These are phyloP conservation scores for Pseudozyma flocculosa DNA, from an alignment of 1,284 basidiomycete genomes.

Conservation along the genomic window DNA sequence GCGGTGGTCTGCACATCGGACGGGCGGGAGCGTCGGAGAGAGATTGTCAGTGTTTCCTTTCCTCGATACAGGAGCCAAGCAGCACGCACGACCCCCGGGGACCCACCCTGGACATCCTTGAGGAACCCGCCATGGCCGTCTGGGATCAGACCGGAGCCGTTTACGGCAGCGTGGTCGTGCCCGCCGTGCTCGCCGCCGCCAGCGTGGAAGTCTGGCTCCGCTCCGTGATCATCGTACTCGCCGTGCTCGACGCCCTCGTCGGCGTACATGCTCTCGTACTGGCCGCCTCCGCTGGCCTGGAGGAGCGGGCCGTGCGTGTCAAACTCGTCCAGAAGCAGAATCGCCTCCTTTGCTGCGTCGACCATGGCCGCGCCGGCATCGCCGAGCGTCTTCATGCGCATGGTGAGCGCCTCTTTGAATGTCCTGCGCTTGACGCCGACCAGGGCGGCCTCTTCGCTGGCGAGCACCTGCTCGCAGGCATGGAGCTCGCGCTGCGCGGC, in stretches of 20 bases:
- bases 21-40: background rate
- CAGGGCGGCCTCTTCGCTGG: conserved; percentile 57
- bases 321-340: conserved; percentile 56
- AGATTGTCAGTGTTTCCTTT: too few species aligned
- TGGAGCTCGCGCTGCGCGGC: conserved; percentile 59
- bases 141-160: conserved; percentile 20
- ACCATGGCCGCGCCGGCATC: conserved; percentile 59
- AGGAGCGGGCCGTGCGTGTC: conserved; percentile 50
- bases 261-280: conserved; percentile 42
- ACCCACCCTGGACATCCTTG: conserved; percentile 33
- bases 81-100: conserved; percentile 1
- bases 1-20: background rate
- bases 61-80: too few species aligned
- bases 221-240: conserved; percentile 25
- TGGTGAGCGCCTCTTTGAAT: conserved; percentile 59
- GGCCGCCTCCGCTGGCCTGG: conserved; percentile 30
- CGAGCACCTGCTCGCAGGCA: conserved; percentile 59
- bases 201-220: conserved; percentile 18
- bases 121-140: conserved; percentile 33
- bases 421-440: conserved; percentile 59
- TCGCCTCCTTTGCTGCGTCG: conserved; percentile 57
- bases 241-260: conserved; percentile 20
- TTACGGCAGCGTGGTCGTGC: conserved; percentile 12
- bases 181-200: background rate
- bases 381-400: conserved; percentile 59